These are phyloP conservation scores for Pseudonectria buxi DNA, from an alignment of 2,329 filamentous ascomycete species.

Conservation along the genomic window DNA sequence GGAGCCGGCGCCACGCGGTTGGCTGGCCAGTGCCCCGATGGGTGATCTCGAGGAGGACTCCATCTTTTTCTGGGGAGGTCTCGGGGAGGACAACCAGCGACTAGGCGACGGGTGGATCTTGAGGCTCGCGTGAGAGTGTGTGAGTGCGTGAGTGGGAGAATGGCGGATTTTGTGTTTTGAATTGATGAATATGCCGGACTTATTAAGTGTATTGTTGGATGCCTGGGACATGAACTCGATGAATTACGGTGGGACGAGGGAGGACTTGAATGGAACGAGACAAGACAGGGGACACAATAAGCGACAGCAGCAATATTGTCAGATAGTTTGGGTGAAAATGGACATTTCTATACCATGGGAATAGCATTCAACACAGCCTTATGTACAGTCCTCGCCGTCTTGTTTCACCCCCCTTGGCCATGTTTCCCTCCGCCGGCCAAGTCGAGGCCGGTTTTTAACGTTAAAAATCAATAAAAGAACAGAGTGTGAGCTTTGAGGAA, in stretches of 20 bases:
- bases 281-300: too few relatives aligned
- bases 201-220: too few relatives aligned
- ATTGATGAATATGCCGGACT: too few relatives aligned
- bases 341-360: constrained; percentile 18
- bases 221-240: too few relatives aligned
- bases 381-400: constrained; percentile 19
- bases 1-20: constrained; percentile 48
- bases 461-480: constrained; percentile 9
- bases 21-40: constrained; percentile 50
- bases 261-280: too few relatives aligned
- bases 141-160: constrained; percentile 6
- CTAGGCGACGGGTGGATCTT: constrained; percentile 60
- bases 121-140: constrained; percentile 35
- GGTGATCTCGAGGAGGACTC: constrained; percentile 53
- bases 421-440: constrained; percentile 16
- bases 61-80: constrained; percentile 55
- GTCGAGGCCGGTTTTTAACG: constrained; percentile 13
- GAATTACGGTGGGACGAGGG: too few relatives aligned
- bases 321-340: constrained; percentile 7
- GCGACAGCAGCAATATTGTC: too few relatives aligned
- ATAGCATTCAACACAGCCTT: constrained; percentile 19
- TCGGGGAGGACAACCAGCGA: constrained; percentile 43
- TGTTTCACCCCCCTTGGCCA: constrained; percentile 5
- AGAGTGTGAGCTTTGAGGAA: constrained; percentile 2
- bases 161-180: constrained; percentile 2